Conservation (phyloP, 306 rosid species). For the Casuarina cunninghamiana region DNA sequence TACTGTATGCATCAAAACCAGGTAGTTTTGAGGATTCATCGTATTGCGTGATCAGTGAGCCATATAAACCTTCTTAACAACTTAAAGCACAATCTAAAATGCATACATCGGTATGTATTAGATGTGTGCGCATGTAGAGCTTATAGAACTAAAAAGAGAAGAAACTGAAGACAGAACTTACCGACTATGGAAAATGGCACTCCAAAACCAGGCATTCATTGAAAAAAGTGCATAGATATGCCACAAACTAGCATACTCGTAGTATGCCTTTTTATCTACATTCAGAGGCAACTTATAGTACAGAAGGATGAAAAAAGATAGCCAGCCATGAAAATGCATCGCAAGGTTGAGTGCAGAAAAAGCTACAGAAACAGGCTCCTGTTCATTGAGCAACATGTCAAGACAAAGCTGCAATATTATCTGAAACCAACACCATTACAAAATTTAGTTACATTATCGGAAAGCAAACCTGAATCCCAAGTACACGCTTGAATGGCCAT, state of each 20-base stretch:
- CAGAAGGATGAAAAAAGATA: slow-evolving; percentile 57
- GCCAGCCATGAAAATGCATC: slow-evolving; percentile 77
- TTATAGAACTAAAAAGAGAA: neutral
- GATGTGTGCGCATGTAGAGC: neutral
- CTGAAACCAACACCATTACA: slow-evolving; percentile 19
- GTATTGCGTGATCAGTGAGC: neutral
- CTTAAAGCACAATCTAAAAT: neutral
- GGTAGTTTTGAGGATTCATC: neutral
- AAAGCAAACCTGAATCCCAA: slow-evolving; percentile 71
- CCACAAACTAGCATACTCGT: slow-evolving; percentile 64
- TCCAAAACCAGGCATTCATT: slow-evolving; percentile 71
- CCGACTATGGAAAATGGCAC: slow-evolving; percentile 73
- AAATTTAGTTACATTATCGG: slow-evolving; percentile 5
- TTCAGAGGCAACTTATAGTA: slow-evolving; percentile 58
- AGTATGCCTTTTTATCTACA: slow-evolving; percentile 50
- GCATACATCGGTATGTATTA: neutral
- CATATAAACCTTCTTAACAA: slow-evolving; percentile 3
- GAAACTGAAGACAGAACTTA: slow-evolving; percentile 33
- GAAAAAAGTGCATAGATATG: slow-evolving; percentile 58
- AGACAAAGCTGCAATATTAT: slow-evolving; percentile 4
- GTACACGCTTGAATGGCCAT: slow-evolving; percentile 72
- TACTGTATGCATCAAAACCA: too few relatives aligned
- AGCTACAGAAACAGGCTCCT: slow-evolving; percentile 81
- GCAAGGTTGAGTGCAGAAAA: slow-evolving; percentile 73
- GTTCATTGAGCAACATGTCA: slow-evolving; percentile 28